A percentile compares a stretch with the other conserved stretches of the same genome.
Evolutionary conservation across 139 green algal genomes (phyloP).

Genomic region (Pleodorina starrii): DNA sequence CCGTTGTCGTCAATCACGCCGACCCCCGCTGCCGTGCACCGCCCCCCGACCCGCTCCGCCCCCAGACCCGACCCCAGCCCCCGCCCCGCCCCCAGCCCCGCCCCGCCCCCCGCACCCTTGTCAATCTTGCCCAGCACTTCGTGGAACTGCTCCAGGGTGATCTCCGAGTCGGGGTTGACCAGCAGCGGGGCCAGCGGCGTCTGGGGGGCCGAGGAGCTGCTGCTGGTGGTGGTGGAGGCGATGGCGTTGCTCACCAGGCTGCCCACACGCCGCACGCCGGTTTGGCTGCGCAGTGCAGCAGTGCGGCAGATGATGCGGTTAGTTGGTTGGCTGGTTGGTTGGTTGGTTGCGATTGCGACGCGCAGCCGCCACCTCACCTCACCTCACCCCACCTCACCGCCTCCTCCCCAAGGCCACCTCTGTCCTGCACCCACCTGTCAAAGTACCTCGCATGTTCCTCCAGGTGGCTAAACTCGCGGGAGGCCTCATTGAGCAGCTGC

Average conservation of each 20-base stretch:
- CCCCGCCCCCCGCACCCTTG: constrained; percentile 50
- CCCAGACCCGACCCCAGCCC: too few species aligned
- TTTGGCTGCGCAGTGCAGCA: constrained; percentile 26
- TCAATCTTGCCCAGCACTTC: constrained; percentile 82
- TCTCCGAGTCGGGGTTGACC: background rate
- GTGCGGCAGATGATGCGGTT: too few species aligned
- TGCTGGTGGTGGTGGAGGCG: background rate
- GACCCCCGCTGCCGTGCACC: too few species aligned
- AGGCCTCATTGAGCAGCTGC: constrained; percentile 69
- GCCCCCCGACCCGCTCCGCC: too few species aligned
- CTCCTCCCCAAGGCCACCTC: too few species aligned
- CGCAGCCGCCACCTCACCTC: too few species aligned
- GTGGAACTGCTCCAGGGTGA: constrained; percentile 82
- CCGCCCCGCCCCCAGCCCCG: too few species aligned
- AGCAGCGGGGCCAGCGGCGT: background rate
- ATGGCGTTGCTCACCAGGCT: constrained; percentile 27
- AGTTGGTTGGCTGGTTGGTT: too few species aligned
- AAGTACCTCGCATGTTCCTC: constrained; percentile 86
- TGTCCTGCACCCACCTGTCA: constrained; percentile 60
- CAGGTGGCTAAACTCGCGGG: constrained; percentile 85
- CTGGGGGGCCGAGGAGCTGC: background rate
- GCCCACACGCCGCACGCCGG: constrained; percentile 53
- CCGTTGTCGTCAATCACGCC: too few species aligned
- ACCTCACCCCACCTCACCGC: too few species aligned
- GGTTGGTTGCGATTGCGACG: too few species aligned